Conservation (phyloP, 1,284 basidiomycete genomes). For the Malassezia globosa region DNA sequence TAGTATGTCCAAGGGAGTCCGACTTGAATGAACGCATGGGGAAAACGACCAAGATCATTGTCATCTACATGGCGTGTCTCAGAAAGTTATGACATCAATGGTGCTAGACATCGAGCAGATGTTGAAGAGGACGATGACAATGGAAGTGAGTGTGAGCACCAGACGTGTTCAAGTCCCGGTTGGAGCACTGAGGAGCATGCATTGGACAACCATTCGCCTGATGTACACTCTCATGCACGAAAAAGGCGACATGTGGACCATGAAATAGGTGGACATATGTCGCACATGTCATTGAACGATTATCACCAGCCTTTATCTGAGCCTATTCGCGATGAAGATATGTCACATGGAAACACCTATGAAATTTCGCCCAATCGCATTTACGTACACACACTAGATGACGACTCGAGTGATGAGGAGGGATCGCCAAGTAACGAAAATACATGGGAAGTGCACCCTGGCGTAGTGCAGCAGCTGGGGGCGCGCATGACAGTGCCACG, state of each 20-base stretch:
- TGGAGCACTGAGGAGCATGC: too few relatives aligned
- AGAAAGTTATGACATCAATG: too few relatives aligned
- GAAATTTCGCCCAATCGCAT: conserved; percentile 14
- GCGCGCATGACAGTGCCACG: neutral
- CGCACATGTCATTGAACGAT: conserved; percentile 7
- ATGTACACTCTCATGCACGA: too few relatives aligned
- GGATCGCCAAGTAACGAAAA: neutral
- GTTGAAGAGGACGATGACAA: too few relatives aligned
- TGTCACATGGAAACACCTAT: conserved; percentile 10
- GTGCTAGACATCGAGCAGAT: too few relatives aligned
- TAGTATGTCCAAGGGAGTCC: too few relatives aligned
- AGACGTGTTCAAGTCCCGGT: too few relatives aligned
- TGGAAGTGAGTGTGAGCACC: too few relatives aligned
- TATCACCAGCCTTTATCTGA: neutral
- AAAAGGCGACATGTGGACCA: conserved; percentile 14
- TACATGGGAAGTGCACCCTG: conserved; percentile 8
- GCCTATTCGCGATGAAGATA: conserved; percentile 5
- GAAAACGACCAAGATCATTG: too few relatives aligned
- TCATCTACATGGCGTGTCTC: too few relatives aligned
- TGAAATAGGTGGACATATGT: conserved; percentile 4
- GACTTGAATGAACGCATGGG: too few relatives aligned
- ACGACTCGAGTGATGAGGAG: conserved; percentile 10
- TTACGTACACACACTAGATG: conserved; percentile 15
- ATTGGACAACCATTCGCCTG: too few relatives aligned
- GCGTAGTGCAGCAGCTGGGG: neutral